Conservation (phyloP, 768 basidiomycete species). For the Auriscalpium microsporum region DNA sequence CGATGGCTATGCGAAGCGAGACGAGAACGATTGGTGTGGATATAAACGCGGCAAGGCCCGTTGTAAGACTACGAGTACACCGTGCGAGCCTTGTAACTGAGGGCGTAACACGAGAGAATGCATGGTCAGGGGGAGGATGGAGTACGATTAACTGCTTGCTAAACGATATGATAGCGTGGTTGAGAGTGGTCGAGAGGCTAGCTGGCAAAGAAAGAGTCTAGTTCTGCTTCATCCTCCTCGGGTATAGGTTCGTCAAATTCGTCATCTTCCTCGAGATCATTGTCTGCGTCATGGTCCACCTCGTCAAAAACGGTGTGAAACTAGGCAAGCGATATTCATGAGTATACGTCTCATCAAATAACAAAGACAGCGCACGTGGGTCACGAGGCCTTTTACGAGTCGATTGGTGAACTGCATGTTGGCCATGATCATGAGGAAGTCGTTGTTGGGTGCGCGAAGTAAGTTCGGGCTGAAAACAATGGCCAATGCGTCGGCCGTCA, state of each 20-base stretch:
- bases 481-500: conserved; percentile 79
- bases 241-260: conserved; percentile 59
- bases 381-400: conserved; percentile 44
- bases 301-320: conserved; percentile 63
- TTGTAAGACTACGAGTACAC: no score
- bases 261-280: conserved; percentile 31
- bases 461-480: conserved; percentile 84
- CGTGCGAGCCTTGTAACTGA: no score
- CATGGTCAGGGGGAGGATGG: no score
- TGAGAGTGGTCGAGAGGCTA: no score
- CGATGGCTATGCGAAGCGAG: no score
- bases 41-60: no score
- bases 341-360: not conserved
- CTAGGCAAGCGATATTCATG: conserved; percentile 29
- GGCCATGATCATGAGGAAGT: conserved; percentile 67
- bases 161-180: no score
- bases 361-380: conserved; percentile 42
- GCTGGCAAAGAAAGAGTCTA: not conserved
- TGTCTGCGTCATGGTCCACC: conserved; percentile 33
- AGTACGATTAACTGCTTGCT: no score
- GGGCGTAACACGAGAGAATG: no score
- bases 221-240: conserved; percentile 52
- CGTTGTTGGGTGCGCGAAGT: conserved; percentile 67
- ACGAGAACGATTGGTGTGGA: no score
- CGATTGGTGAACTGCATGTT: conserved; percentile 45